Conservation (phyloP, 352 stramenopile genomes). For the Peronospora belbahrii region DNA sequence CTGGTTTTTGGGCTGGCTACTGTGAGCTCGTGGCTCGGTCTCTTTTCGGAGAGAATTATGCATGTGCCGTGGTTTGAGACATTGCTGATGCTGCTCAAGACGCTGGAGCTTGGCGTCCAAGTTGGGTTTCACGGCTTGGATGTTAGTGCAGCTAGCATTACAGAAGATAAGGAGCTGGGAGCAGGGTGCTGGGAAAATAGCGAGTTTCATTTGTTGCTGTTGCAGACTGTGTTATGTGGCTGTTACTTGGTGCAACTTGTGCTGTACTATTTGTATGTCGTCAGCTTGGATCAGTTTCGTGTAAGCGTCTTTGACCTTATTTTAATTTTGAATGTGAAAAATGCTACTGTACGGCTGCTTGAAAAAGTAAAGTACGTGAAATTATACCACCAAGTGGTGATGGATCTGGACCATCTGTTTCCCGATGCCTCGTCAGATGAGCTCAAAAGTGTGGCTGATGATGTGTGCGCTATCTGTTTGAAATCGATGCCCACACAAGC, state of each 20-base stretch:
- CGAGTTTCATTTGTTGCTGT: conserved; percentile 54
- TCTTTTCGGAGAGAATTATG: conserved; percentile 48
- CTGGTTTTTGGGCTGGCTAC: conserved; percentile 39
- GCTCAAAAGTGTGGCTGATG: conserved; percentile 47
- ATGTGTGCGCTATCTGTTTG: conserved; percentile 78
- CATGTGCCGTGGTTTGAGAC: conserved; percentile 75
- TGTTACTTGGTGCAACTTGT: conserved; percentile 64
- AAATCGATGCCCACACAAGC: conserved; percentile 58
- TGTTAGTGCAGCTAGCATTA: conserved; percentile 23
- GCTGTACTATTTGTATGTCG: conserved; percentile 75
- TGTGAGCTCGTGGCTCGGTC: conserved; percentile 25
- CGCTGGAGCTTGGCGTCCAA: conserved; percentile 58
- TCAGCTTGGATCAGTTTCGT: conserved; percentile 72
- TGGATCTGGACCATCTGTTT: conserved; percentile 62
- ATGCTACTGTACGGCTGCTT: conserved; percentile 52
- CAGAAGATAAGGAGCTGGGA: conserved; percentile 26
- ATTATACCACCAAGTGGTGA: conserved; percentile 59
- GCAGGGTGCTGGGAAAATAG: conserved; percentile 43
- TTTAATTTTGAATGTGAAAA: conserved; percentile 78
- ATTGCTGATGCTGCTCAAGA: conserved; percentile 55
- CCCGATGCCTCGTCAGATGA: conserved; percentile 47
- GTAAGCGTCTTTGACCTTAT: conserved; percentile 76
- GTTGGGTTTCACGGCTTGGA: conserved; percentile 61
- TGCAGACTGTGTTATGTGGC: conserved; percentile 54
- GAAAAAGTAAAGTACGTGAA: conserved; percentile 65